Evolutionary conservation across 768 basidiomycete genomes (phyloP), one percentile per base, ranked within the genome.

Genomic region (Peribolospora kevripleyi): DNA sequence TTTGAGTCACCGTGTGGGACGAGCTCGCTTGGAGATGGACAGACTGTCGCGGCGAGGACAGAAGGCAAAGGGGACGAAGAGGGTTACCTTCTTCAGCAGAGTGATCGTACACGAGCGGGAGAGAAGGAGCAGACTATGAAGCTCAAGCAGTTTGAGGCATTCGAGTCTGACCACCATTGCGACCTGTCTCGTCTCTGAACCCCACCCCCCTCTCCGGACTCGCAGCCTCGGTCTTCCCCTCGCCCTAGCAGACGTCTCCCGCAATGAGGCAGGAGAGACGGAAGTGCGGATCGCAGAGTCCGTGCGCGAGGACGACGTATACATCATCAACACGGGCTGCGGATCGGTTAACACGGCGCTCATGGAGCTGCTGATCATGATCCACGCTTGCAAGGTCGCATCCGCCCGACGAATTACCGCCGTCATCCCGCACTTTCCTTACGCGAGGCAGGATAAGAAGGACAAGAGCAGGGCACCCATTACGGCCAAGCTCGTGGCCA

Each of bases 381-480:
- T 95, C 64, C 90, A 95, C 66, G 90, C 93, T 7, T 93, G 91
- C 78, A 91, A 90, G 71, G 97, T 95, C 63, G 91, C 93, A n/a
- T 91, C 86, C 60, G 90, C 93, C 50, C 84, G 83, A 69, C 75
- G 93, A 58, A 97, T 98, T 65, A 98, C 93, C 5, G 93, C 91
- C n/a, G 88, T 98, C 59, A 77, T 95, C 56, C 93, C 93, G 46
- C 76, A 93, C 42, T 98, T 87, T 70, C 91, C 93, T 1, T 98
- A 98, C 68, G 79, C 93, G 7, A 74, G 93, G 56, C 93, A 97
- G 69, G 93, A 98, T 73, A 95, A 95, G 69, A 98, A 97, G 70
- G 91, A 98, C 75, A 95, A 97, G 72, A 91, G 87, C 62, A 75
- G 91, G 59, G 91, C 90, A 6, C 91, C 91, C 52, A 95, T 97